These are phyloP conservation scores for Populus tremula DNA, from an alignment of 345 rosid species.

Conservation along the genomic window DNA sequence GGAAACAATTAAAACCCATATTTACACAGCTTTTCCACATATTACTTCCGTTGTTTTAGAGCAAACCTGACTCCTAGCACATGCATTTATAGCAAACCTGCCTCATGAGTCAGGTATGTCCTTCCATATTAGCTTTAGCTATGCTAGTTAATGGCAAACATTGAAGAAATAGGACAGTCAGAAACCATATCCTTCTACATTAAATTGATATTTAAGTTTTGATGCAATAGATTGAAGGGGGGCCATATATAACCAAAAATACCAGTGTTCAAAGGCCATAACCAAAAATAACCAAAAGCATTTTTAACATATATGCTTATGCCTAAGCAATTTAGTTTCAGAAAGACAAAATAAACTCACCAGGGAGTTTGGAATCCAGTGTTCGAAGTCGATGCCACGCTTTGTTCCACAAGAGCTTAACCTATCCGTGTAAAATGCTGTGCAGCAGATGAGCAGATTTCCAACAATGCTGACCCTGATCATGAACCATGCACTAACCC, in stretches of 20 bases:
- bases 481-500: slow-evolving; percentile 41
- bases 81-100: not conserved
- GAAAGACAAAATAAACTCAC: slow-evolving; percentile 38
- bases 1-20: not conserved
- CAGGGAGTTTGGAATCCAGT: slow-evolving; percentile 93
- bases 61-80: not conserved
- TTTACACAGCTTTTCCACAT: not conserved
- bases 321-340: slow-evolving; percentile 1
- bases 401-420: slow-evolving; percentile 84
- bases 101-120: not conserved
- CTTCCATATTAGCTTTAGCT: too few species aligned
- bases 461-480: slow-evolving; percentile 69
- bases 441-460: slow-evolving; percentile 86
- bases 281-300: too few species aligned
- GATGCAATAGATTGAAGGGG: too few species aligned
- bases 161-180: too few species aligned
- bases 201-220: too few species aligned
- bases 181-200: too few species aligned
- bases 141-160: not conserved
- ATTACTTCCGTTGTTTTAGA: not conserved
- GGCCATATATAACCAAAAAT: too few species aligned
- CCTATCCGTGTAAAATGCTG: slow-evolving; percentile 90
- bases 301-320: not conserved
- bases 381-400: slow-evolving; percentile 84
- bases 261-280: too few species aligned